Evolutionary conservation across 305 asterid species (phyloP).

Genomic region (Ajuga reptans): DNA sequence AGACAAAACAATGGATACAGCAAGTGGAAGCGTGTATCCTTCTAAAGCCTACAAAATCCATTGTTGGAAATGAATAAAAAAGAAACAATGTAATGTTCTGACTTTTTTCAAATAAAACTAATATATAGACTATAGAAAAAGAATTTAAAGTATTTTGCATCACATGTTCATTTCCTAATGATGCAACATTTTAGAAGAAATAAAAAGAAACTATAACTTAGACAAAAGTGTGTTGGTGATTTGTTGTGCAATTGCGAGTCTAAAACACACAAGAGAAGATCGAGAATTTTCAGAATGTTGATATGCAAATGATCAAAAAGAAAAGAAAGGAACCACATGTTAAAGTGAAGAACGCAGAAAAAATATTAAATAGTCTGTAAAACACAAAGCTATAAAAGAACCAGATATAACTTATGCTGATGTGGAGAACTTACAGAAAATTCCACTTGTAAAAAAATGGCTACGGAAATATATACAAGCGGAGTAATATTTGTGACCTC

Average conservation of each 20-base stretch:
- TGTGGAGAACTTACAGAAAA: background rate
- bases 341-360: background rate
- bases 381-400: background rate
- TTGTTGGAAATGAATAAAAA: too few species aligned
- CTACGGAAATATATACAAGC: background rate
- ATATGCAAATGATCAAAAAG: background rate
- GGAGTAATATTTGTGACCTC: background rate
- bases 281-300: background rate
- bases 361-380: background rate
- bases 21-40: slow-evolving; percentile 46
- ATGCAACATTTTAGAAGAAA: background rate
- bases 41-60: slow-evolving; percentile 35
- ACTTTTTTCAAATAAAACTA: background rate
- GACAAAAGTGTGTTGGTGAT: background rate
- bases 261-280: background rate
- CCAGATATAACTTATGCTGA: background rate
- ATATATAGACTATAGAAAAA: background rate
- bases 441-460: background rate
- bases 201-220: background rate
- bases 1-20: slow-evolving; percentile 69
- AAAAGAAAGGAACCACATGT: background rate
- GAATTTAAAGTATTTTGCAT: background rate
- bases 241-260: background rate
- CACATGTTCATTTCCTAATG: background rate
- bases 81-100: too few species aligned